A percentile compares a stretch with the other conserved stretches of the same genome.
These are phyloP conservation scores for Cercospora zeina DNA, from an alignment of 2,329 filamentous ascomycete genomes.

Conservation along the genomic window DNA sequence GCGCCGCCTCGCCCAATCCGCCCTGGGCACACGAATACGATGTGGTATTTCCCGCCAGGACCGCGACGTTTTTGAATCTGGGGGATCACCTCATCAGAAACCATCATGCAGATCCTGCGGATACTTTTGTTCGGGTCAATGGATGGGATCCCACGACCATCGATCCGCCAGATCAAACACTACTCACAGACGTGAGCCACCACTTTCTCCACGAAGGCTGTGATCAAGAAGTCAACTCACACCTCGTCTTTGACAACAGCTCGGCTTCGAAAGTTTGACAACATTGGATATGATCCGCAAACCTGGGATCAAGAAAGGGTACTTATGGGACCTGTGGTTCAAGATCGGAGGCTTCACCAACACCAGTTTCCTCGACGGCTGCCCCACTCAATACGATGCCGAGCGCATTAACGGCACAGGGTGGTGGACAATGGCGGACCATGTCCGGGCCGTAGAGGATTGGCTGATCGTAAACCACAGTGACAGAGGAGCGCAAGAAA, in stretches of 20 bases:
- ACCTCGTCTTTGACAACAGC: not conserved
- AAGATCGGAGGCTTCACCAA: not conserved
- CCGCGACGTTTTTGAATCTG: not conserved
- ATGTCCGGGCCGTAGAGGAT: not conserved
- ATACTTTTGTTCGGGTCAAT: not conserved
- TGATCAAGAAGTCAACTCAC: not conserved
- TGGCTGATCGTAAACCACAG: not conserved
- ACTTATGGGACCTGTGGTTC: not conserved
- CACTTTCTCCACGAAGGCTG: not conserved
- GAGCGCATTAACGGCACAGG: not conserved
- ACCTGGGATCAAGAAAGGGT: not conserved
- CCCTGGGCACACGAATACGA: not conserved
- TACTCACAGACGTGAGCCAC: not conserved
- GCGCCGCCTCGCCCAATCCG: not conserved
- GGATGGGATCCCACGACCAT: not conserved
- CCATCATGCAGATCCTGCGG: not conserved
- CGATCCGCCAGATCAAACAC: not conserved
- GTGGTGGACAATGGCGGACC: not conserved
- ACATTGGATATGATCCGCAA: not conserved
- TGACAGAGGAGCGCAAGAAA: not conserved
- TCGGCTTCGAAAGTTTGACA: not conserved
- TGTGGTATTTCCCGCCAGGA: not conserved
- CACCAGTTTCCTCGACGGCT: not conserved
- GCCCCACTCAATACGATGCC: not conserved
- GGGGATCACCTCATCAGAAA: not conserved